Evolutionary conservation across 805 yeast genomes (phyloP).

Genomic region (Saturnispora saitoi): DNA sequence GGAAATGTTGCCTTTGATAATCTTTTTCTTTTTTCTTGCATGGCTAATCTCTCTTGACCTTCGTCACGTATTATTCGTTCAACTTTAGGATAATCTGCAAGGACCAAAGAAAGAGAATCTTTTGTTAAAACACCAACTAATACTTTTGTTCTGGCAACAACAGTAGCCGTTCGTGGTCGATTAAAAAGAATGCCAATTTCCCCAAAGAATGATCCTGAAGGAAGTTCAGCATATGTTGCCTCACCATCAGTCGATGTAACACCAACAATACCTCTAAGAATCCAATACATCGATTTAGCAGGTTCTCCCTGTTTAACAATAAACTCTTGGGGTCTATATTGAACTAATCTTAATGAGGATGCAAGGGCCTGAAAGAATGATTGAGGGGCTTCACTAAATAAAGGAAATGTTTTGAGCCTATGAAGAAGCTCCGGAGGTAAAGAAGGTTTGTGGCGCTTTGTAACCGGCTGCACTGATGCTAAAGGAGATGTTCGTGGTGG

Average conservation of each 20-base stretch:
- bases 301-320: conserved; percentile 66
- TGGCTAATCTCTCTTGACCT: conserved; percentile 67
- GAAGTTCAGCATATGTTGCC: conserved; percentile 59
- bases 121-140: conserved; percentile 61
- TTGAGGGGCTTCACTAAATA: conserved; percentile 59
- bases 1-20: conserved; percentile 28
- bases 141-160: conserved; percentile 59
- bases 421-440: conserved; percentile 50
- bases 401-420: conserved; percentile 48
- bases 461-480: background rate
- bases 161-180: conserved; percentile 73
- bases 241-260: conserved; percentile 75
- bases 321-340: conserved; percentile 59
- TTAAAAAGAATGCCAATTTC: conserved; percentile 71
- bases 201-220: conserved; percentile 66
- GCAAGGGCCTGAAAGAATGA: conserved; percentile 54
- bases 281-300: conserved; percentile 74
- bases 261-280: conserved; percentile 65
- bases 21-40: conserved; percentile 54
- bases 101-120: conserved; percentile 48
- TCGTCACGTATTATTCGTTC: conserved; percentile 68
- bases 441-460: background rate
- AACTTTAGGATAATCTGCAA: conserved; percentile 54
- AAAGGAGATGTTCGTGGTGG: conserved; percentile 4
- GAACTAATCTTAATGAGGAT: conserved; percentile 47